phyloP scores from a whole-genome alignment of 192 early-diverging fungal species.

The Gigaspora rosea region DNA sequence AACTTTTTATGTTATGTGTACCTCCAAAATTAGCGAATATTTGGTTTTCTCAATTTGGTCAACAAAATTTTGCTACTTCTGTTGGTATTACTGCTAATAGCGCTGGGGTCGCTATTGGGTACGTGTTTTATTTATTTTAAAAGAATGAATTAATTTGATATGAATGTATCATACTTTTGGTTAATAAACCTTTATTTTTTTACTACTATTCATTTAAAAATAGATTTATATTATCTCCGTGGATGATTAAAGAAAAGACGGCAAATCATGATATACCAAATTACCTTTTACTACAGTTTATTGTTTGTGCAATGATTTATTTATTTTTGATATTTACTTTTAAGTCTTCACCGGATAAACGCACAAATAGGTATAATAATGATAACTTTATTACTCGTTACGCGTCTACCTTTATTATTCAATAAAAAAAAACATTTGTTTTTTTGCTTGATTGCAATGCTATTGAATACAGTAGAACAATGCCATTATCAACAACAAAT shows the following conservation, averaged over 20 bases:
- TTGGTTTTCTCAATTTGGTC: constrained; percentile 50
- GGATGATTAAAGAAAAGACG: constrained; percentile 39
- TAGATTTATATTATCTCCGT: constrained; percentile 42
- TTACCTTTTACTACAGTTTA: constrained; percentile 39
- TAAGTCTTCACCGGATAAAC: not conserved
- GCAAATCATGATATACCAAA: constrained; percentile 40
- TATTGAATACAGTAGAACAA: not conserved
- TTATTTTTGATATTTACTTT: constrained; percentile 15
- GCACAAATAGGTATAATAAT: not conserved
- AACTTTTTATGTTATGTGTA: constrained; percentile 58
- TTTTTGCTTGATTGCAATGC: no score
- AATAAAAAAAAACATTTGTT: no score
- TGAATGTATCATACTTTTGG: not conserved
- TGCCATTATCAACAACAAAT: not conserved
- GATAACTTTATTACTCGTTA: not conserved
- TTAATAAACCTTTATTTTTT: not conserved
- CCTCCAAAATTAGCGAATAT: constrained; percentile 58
- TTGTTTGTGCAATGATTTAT: constrained; percentile 18
- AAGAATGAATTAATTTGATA: not conserved
- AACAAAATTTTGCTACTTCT: constrained; percentile 47
- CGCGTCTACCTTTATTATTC: no score
- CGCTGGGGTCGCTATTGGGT: constrained; percentile 45
- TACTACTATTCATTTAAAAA: not conserved
- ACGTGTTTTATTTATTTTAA: not conserved
- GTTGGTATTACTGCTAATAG: constrained; percentile 47